Conservation (phyloP, 805 yeast species). For the Diddensiella santjacobensis region DNA sequence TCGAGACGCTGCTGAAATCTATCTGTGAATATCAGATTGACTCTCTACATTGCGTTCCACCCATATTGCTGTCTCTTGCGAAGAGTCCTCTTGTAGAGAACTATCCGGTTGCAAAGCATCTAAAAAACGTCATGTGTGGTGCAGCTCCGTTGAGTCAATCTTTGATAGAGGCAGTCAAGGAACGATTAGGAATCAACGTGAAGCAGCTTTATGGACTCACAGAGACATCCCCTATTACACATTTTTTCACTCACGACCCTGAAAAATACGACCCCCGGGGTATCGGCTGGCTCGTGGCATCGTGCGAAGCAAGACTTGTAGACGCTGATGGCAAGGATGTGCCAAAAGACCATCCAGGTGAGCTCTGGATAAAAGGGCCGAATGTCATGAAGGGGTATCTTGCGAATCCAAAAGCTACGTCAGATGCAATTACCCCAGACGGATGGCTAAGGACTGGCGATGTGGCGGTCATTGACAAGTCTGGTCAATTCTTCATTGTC, state of each 20-base stretch:
- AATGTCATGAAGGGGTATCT: conserved; percentile 49
- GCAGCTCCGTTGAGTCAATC: conserved; percentile 43
- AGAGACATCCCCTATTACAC: conserved; percentile 20
- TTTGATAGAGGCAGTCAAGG: conserved; percentile 21
- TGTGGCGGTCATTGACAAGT: conserved; percentile 42
- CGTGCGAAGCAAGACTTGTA: conserved; percentile 49
- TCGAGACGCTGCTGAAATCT: conserved; percentile 26
- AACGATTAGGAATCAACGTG: conserved; percentile 16
- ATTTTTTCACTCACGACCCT: conserved; percentile 19
- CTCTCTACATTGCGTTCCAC: conserved; percentile 41
- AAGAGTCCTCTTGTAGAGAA: conserved; percentile 41
- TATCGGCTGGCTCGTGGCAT: conserved; percentile 40
- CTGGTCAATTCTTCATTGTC: conserved; percentile 46
- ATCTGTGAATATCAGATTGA: conserved; percentile 34
- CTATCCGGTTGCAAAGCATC: conserved; percentile 39
- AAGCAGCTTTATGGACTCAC: conserved; percentile 29
- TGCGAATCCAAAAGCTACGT: conserved; percentile 45
- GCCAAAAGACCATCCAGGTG: conserved; percentile 48
- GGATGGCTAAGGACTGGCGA: conserved; percentile 56
- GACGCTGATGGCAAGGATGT: conserved; percentile 42
- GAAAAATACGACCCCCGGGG: conserved; percentile 43
- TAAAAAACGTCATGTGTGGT: conserved; percentile 41
- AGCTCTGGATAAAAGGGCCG: conserved; percentile 49
- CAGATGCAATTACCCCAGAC: conserved; percentile 37
- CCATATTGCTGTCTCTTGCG: conserved; percentile 43